Conservation (phyloP, 2,329 filamentous ascomycete species). For the Aspergillus sergii region DNA sequence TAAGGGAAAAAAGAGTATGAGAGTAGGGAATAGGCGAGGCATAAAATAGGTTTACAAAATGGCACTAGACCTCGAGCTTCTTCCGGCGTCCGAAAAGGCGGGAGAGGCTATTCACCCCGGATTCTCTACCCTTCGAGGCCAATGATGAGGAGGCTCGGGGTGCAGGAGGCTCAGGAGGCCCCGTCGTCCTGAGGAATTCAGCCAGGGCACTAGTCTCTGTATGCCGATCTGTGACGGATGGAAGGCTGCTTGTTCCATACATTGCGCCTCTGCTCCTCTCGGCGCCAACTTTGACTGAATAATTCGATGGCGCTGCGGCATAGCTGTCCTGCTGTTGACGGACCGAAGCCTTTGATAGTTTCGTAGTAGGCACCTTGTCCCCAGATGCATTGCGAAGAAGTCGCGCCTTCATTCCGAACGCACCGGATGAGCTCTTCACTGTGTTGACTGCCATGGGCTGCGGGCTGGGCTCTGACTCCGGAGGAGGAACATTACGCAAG, state of each 20-base stretch:
- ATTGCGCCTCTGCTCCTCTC: slow-evolving; percentile 32
- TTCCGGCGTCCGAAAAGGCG: slow-evolving; percentile 39
- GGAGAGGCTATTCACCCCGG: slow-evolving; percentile 23
- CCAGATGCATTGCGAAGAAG: slow-evolving; percentile 35
- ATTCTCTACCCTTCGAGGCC: slow-evolving; percentile 25
- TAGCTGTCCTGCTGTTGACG: slow-evolving; percentile 37
- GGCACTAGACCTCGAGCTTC: slow-evolving; percentile 29
- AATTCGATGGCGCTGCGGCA: slow-evolving; percentile 34
- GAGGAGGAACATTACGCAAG: slow-evolving; percentile 48
- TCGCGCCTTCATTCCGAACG: slow-evolving; percentile 36
- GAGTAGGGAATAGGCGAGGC: slow-evolving; percentile 6
- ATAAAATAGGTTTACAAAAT: background rate
- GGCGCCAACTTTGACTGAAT: slow-evolving; percentile 41
- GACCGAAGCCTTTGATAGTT: slow-evolving; percentile 37
- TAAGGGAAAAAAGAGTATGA: background rate
- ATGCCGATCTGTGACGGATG: slow-evolving; percentile 28
- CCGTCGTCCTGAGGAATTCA: slow-evolving; percentile 70
- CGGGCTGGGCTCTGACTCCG: slow-evolving; percentile 34
- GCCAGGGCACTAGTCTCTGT: slow-evolving; percentile 68
- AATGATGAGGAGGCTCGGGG: slow-evolving; percentile 24
- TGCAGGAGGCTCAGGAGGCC: slow-evolving; percentile 55
- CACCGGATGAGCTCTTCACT: slow-evolving; percentile 19
- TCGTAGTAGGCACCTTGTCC: slow-evolving; percentile 31
- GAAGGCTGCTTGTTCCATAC: slow-evolving; percentile 20
- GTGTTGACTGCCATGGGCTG: slow-evolving; percentile 32